Evolutionary conservation across 1,139 yeast genomes (phyloP).

Genomic region (Fermentozyma sake): DNA sequence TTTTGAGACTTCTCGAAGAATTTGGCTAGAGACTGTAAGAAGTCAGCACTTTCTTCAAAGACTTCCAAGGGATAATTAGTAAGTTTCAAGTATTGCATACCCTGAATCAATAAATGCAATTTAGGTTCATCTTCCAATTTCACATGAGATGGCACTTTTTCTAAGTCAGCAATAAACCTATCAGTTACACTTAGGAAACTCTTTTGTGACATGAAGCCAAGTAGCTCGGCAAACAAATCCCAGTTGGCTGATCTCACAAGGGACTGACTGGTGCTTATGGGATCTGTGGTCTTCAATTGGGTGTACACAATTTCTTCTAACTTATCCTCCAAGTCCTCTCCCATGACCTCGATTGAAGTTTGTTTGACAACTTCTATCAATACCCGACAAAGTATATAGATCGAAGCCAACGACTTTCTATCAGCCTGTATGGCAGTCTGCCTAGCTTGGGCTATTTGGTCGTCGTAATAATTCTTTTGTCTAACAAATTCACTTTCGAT

Average conservation of each 20-base stretch:
- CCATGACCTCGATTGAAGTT: slow-evolving; percentile 66
- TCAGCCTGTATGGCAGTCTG: slow-evolving; percentile 80
- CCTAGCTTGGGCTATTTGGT: slow-evolving; percentile 53
- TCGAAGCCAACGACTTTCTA: slow-evolving; percentile 78
- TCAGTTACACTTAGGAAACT: slow-evolving; percentile 87
- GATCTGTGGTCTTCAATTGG: slow-evolving; percentile 85
- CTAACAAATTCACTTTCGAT: slow-evolving; percentile 13
- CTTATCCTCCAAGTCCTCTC: slow-evolving; percentile 77
- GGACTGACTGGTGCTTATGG: slow-evolving; percentile 58
- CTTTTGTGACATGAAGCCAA: slow-evolving; percentile 86
- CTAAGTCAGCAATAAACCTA: slow-evolving; percentile 87
- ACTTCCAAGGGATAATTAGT: slow-evolving; percentile 83
- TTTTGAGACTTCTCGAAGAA: slow-evolving; percentile 69
- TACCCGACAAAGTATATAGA: slow-evolving; percentile 88
- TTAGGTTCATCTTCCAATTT: slow-evolving; percentile 62
- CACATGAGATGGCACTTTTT: slow-evolving; percentile 55
- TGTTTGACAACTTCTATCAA: slow-evolving; percentile 90
- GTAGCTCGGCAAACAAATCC: slow-evolving; percentile 83
- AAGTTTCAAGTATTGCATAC: slow-evolving; percentile 81
- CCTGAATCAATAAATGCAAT: slow-evolving; percentile 73
- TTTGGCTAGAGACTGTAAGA: slow-evolving; percentile 77
- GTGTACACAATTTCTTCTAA: slow-evolving; percentile 91
- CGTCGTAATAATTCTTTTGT: slow-evolving; percentile 26
- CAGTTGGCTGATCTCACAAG: slow-evolving; percentile 86
- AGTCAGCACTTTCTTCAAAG: slow-evolving; percentile 91